These are phyloP conservation scores for Apiotrichum sp. DNA, from an alignment of 1,284 basidiomycete species.

Conservation along the genomic window DNA sequence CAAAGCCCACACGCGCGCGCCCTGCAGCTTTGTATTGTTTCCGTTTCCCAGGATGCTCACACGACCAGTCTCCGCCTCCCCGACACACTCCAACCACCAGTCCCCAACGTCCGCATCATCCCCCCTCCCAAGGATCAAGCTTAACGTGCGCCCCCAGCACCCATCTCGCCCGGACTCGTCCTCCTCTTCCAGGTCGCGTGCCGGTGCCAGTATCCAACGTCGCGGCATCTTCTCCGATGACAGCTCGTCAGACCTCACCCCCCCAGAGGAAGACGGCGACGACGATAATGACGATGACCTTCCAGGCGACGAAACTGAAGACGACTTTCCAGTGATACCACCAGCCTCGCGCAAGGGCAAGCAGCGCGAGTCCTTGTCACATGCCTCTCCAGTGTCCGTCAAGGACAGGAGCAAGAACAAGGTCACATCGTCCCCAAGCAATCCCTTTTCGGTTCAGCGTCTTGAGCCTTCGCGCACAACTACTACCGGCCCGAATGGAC, in stretches of 20 bases:
- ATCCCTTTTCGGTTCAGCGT: constrained; percentile 9
- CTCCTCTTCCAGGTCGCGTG: constrained; percentile 3
- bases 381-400: neutral
- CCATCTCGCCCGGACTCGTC: constrained; percentile 2
- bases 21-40: no score
- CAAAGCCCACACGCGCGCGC: no score
- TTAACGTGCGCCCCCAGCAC: constrained; percentile 11
- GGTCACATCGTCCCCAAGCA: neutral
- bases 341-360: constrained; percentile 6
- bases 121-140: constrained; percentile 19
- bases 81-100: constrained; percentile 10
- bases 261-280: constrained; percentile 20
- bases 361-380: constrained; percentile 10
- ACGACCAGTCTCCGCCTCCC: constrained; percentile 23
- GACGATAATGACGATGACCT: constrained; percentile 13
- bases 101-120: constrained; percentile 10
- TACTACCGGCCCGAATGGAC: constrained; percentile 24
- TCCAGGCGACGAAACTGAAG: constrained; percentile 6
- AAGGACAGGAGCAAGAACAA: neutral
- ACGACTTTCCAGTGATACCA: constrained; percentile 5
- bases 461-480: constrained; percentile 11
- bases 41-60: constrained; percentile 8
- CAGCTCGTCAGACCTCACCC: constrained; percentile 19
- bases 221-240: constrained; percentile 13
- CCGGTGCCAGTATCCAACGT: constrained; percentile 4